Conservation (phyloP, 768 basidiomycete genomes). For the Mycena galericulata region DNA sequence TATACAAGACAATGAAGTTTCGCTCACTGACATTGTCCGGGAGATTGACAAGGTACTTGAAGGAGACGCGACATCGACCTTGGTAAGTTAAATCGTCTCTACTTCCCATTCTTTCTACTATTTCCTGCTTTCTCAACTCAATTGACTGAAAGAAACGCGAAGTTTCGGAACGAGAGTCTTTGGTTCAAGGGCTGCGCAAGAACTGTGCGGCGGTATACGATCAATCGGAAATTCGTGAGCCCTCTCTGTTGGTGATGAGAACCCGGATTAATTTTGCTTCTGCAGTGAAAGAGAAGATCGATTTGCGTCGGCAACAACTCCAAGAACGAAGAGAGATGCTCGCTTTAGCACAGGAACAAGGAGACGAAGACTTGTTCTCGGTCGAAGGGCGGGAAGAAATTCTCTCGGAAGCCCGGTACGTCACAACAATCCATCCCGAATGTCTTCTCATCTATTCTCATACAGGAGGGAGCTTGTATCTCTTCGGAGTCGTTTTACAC, state of each 20-base stretch:
- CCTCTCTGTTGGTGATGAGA: neutral
- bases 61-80: constrained; percentile 50
- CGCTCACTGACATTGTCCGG: constrained; percentile 59
- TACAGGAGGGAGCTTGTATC: constrained; percentile 60
- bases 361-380: constrained; percentile 44
- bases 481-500: constrained; percentile 62
- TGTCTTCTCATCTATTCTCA: constrained; percentile 30
- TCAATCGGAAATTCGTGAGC: constrained; percentile 60
- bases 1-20: constrained; percentile 62
- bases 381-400: constrained; percentile 45
- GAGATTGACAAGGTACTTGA: constrained; percentile 62
- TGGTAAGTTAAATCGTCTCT: constrained; percentile 53
- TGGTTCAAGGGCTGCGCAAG: constrained; percentile 62
- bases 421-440: constrained; percentile 15
- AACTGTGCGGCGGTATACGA: constrained; percentile 57
- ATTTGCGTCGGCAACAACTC: constrained; percentile 57
- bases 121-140: constrained; percentile 42
- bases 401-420: constrained; percentile 55
- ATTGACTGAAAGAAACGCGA: constrained; percentile 69
- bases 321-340: constrained; percentile 61
- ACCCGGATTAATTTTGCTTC: neutral
- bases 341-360: constrained; percentile 54
- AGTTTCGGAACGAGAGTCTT: constrained; percentile 71
- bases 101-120: constrained; percentile 28
- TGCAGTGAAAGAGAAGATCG: constrained; percentile 58